Base-by-base conservation (phyloP, 495 filamentous ascomycete genomes). In the Neurospora sp. region DNA sequence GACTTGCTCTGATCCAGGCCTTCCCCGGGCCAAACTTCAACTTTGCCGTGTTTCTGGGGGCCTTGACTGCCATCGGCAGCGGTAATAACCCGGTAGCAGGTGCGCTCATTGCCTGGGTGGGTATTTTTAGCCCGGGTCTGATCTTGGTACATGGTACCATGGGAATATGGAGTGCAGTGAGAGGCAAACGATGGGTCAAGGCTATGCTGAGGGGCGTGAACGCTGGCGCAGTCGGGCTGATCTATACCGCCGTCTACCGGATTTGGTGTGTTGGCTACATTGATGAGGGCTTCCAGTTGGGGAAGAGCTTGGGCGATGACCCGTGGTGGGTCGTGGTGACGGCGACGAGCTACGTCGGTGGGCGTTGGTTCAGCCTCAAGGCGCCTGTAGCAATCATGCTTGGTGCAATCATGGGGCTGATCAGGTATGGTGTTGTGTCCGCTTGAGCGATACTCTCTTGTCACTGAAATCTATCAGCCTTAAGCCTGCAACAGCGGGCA, bases 1-100 rank as follows among this genome's bases (percentile, higher is more conserved):
- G 93, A 22, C 88, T 96, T 0, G 93, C 93, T 12, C 84, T 95
- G 72, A 93, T 93, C 73, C 93, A 96, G 79, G 89, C 92, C 3
- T 94, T 95, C 76, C 93, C 92, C 0, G 93, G 93, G 0, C 93
- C 93, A 0, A 95, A 96, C 79, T 94, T 95, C 87, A 96, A 95
- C 79, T 94, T 95, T 76, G 92, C 90, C 4, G 91, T 95, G 16
- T 95, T 90, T 75, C 85, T 95, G 14, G 92, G 93, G 35, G 81
- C 86, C 6, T 82, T 95, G 48, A 82, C 85, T 1, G 87, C 91
- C 1, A 76, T 83, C 16, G 78, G 79, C 7, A 71, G 53, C 16
- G 78, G 79, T 0, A 70, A 81, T 2, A 77, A 73, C 44, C 71
- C 79, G 8, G 73, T 86, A 0, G 78, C 75, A 0, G 82, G 81